phyloP scores from a whole-genome alignment of 257 asterid genomes.

The Orobanche coerulescens region DNA sequence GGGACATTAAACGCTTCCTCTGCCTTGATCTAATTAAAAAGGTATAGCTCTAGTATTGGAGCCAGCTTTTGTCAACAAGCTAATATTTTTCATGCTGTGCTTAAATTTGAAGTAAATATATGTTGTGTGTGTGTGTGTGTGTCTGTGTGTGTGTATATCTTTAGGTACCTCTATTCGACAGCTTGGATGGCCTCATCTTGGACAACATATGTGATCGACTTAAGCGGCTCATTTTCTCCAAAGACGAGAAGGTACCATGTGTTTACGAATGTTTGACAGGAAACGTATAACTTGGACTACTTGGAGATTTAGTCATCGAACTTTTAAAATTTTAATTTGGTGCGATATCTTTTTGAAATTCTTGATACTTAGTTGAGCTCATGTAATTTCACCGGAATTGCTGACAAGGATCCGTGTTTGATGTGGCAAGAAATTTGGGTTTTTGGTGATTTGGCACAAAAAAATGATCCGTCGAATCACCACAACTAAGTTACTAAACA shows the following conservation, averaged over 20 bases:
- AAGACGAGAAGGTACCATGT: slow-evolving; percentile 64
- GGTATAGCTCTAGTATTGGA: slow-evolving; percentile 46
- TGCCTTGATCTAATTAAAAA: slow-evolving; percentile 76
- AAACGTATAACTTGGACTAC: not conserved
- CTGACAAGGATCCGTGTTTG: too few relatives aligned
- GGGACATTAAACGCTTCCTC: slow-evolving; percentile 88
- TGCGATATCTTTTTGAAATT: too few relatives aligned
- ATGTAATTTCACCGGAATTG: too few relatives aligned
- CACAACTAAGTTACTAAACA: too few relatives aligned
- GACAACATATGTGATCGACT: slow-evolving; percentile 96
- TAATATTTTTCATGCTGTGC: not conserved
- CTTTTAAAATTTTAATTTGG: too few relatives aligned
- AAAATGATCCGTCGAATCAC: too few relatives aligned
- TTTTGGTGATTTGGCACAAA: too few relatives aligned
- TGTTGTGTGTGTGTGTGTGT: too few relatives aligned
- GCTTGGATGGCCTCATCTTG: slow-evolving; percentile 73
- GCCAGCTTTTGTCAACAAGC: not conserved
- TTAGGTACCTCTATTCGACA: slow-evolving; percentile 78
- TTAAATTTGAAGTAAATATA: not conserved
- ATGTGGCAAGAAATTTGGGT: too few relatives aligned
- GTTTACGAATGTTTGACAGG: not conserved
- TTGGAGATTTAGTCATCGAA: too few relatives aligned
- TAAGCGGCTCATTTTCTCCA: slow-evolving; percentile 76
- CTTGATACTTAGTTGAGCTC: too few relatives aligned
- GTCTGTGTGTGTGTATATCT: not conserved